A percentile compares a stretch with the other conserved stretches of the same genome.
Conservation (phyloP, 2,329 filamentous ascomycete species). For the Phyllosticta citribraziliensis region DNA sequence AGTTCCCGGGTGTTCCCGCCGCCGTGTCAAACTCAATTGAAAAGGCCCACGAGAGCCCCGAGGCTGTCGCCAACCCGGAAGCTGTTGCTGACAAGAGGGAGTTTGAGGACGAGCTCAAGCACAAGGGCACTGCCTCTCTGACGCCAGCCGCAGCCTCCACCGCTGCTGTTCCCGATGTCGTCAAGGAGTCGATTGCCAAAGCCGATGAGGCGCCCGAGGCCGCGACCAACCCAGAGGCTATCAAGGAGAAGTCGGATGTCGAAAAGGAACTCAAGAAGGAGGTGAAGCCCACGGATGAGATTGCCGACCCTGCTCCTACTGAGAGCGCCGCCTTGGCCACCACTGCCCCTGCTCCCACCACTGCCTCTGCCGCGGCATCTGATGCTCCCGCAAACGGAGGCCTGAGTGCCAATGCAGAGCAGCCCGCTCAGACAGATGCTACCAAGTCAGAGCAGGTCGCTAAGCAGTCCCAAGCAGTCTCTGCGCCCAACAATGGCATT, state of each 20-base stretch:
- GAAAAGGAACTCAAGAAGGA: constrained; percentile 65
- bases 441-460: background rate
- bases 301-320: constrained; percentile 36
- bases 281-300: constrained; percentile 34
- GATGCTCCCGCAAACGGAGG: constrained; percentile 9
- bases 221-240: constrained; percentile 55
- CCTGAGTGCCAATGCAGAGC: constrained; percentile 28
- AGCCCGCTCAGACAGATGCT: constrained; percentile 18
- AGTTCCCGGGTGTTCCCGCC: constrained; percentile 36
- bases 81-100: constrained; percentile 11
- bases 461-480: background rate
- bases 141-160: constrained; percentile 13
- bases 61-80: constrained; percentile 15
- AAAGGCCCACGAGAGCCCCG: constrained; percentile 21
- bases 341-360: constrained; percentile 18
- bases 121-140: constrained; percentile 18
- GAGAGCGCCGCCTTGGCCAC: constrained; percentile 27
- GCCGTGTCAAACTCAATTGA: constrained; percentile 50
- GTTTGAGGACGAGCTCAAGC: constrained; percentile 13
- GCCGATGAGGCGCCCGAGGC: constrained; percentile 60
- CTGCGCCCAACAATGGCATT: background rate
- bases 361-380: background rate
- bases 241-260: constrained; percentile 64
- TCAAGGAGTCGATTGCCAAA: constrained; percentile 35
- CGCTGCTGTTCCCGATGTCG: constrained; percentile 26